Base-by-base conservation (phyloP, 2,329 filamentous ascomycete genomes). In the Dryadomyces quercivorus region DNA sequence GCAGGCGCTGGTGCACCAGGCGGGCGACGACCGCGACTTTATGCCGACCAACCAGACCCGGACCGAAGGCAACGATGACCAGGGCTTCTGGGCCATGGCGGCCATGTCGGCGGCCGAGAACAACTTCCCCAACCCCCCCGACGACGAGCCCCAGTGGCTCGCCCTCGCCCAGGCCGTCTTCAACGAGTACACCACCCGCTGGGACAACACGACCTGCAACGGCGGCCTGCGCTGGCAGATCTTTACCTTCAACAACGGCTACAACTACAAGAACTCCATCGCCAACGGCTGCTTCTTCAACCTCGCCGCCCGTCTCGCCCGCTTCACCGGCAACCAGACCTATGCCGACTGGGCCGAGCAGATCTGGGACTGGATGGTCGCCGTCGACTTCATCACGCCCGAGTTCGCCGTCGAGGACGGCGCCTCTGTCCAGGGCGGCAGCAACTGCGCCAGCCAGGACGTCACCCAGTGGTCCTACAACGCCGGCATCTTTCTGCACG, bases 211-310 rank as follows among this genome's bases (percentile, higher is more conserved):
- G 0, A 74, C 73, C 1, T 95, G 89, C 66, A 73, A 70, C 49
- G 89, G 89, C 51, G 89, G 89, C 10, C 69, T 95, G 60, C 81
- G 85, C 59, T 95, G 90, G 90, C 89, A 95, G 70, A 86, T 94
- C 58, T 91, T 85, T 70, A 75, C 80, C 13, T 87, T 84, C 70
- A 90, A 90, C 70, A 79, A 75, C 55, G 88, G 88, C 51, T 84
- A 72, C 69, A 73, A 78, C 66, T 84, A 84, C 71, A 84, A 85
- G 63, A 85, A 85, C 68, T 75, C 77, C 21, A 83, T 85, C 60
- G 80, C 80, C 49, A 85, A 85, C 69, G 82, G 82, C 7, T 82
- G 80, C 67, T 84, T 85, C 67, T 85, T 85, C 70, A 84, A 85
- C 65, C 65, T 85, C 22, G 82, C 79, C 21, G 75, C 88, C 8